Conservation (phyloP, 352 stramenopile species). For the Phytopythium aichiense region DNA sequence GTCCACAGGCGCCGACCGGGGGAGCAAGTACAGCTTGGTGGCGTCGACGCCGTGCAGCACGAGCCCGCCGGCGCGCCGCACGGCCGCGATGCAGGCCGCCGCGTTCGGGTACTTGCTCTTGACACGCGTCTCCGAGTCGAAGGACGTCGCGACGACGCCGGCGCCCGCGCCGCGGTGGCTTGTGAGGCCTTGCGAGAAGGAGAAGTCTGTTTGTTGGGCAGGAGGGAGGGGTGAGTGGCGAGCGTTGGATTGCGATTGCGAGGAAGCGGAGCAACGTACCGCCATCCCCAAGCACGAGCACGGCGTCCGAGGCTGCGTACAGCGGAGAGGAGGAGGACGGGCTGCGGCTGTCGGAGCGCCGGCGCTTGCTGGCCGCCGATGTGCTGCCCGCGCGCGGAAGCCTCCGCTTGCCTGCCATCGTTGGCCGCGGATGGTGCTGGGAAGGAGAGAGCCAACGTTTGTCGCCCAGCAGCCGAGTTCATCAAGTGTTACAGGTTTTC, state of each 20-base stretch:
- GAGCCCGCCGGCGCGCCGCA: conserved; percentile 30
- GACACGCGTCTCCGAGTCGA: conserved; percentile 64
- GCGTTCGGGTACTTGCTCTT: conserved; percentile 79
- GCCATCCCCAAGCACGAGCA: conserved; percentile 78
- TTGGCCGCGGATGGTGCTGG: background rate
- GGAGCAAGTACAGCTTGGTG: conserved; percentile 65
- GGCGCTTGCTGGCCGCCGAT: conserved; percentile 16
- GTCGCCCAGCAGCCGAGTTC: background rate
- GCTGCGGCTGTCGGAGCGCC: conserved; percentile 6
- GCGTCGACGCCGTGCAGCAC: conserved; percentile 82
- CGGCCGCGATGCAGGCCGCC: conserved; percentile 54
- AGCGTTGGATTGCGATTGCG: background rate
- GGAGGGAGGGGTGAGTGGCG: background rate
- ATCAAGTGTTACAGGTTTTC: background rate
- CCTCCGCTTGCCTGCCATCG: conserved; percentile 28
- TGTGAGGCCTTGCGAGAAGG: conserved; percentile 67
- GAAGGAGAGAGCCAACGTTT: too few relatives aligned
- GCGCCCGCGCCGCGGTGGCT: conserved; percentile 54
- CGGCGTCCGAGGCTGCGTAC: conserved; percentile 49
- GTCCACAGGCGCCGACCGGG: conserved; percentile 5
- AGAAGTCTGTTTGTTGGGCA: conserved; percentile 52
- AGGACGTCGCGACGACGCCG: conserved; percentile 70
- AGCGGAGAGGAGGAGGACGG: conserved; percentile 13
- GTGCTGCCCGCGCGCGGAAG: conserved; percentile 8
- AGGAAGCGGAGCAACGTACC: conserved; percentile 12